A percentile compares a stretch with the other conserved stretches of the same genome.
Conservation (phyloP, 2,329 filamentous ascomycete species). For the Xenoacremonium recifei region DNA sequence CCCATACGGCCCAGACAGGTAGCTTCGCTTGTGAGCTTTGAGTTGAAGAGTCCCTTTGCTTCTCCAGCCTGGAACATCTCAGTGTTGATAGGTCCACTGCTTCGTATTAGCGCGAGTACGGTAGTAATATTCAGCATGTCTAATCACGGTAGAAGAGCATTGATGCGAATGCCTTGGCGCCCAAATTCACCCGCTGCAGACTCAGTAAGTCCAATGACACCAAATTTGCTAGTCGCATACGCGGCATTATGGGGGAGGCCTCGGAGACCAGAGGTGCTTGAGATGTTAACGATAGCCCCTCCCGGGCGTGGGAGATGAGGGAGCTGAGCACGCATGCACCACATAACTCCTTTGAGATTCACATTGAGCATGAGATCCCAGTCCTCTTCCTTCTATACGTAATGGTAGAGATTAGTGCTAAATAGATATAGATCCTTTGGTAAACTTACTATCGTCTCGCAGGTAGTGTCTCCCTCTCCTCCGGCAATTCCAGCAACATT, state of each 20-base stretch:
- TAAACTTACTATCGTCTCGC: background rate
- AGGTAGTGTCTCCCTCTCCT: conserved; percentile 1
- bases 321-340: background rate
- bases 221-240: conserved; percentile 1
- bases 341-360: conserved; percentile 2
- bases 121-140: background rate
- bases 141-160: background rate
- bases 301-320: background rate
- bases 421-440: too few species aligned
- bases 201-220: background rate
- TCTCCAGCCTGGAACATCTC: conserved; percentile 1
- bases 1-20: conserved; percentile 2
- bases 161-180: background rate
- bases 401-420: too few species aligned
- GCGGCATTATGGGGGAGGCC: conserved; percentile 1
- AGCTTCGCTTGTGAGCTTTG: background rate
- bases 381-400: conserved; percentile 2
- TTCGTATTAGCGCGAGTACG: too few species aligned
- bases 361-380: conserved; percentile 1
- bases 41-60: conserved; percentile 1
- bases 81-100: conserved; percentile 1
- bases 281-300: conserved; percentile 1
- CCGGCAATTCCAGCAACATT: conserved; percentile 1
- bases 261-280: background rate
- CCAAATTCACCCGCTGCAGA: conserved; percentile 2